Base-by-base conservation (phyloP, 192 early-diverging fungal genomes). In the Chytriomyces sp. region DNA sequence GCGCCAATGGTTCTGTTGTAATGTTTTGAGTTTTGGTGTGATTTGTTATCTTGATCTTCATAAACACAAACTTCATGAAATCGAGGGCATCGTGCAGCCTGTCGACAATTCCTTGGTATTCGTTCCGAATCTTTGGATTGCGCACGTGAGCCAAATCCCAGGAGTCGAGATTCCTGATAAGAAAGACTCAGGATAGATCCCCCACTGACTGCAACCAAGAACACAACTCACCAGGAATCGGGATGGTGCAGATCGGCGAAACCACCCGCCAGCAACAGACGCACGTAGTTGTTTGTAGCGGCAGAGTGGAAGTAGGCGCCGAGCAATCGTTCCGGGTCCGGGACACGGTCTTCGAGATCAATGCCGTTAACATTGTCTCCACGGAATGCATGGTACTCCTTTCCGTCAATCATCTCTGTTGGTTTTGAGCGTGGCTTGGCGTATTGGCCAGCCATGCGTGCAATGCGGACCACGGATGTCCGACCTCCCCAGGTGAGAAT, bases 301-400 rank as follows among this genome's bases (percentile, higher is more conserved):
- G 96, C 94, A 45, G 97, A 99, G 86, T 98, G 96, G 80, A 99
- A 96, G 87, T 99, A 98, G 18, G 96, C 96, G 18, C 87, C 84
- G 7, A 97, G 79, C 48, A 99, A 88, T n/a, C 96, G 86, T 76
- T 96, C 91, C 60, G 97, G 97, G 80, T 99, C 95, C 16, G 97
- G 95, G 20, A 85, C 91, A 60, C 97, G 91, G 64, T 96, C 91
- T 44, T 73, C 80, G 18, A 94, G 91, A 61, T 94, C 94, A 74
- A 91, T 96, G 64, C 97, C 95, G 86, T 99, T 99, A 63, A 99
- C 94, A 84, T 97, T 98, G 86, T 98, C 97, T 64, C 97, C 97
- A 64, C 97, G 91, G 89, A 93, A 99, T 46, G 96, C 93, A 63
- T 86, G 75, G 74, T 97, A 93, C 69, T 92, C 88, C 63, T 89